Conservation (phyloP, 352 stramenopile species). For the Pythium sp. region DNA sequence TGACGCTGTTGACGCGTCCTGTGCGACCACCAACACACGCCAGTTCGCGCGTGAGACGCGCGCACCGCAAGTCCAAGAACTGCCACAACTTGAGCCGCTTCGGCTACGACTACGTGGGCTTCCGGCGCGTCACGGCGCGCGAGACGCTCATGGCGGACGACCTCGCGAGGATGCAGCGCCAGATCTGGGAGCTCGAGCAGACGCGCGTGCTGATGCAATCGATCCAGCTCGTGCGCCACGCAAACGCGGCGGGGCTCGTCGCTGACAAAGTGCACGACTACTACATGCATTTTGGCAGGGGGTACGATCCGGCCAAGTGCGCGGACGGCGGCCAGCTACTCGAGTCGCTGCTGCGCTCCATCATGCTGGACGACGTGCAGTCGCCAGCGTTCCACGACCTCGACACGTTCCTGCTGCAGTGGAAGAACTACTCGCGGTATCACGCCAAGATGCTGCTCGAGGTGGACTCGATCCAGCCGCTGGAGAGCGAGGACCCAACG, state of each 20-base stretch:
- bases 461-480: conserved; percentile 32
- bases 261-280: conserved; percentile 42
- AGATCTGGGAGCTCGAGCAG: conserved; percentile 46
- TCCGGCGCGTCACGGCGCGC: conserved; percentile 29
- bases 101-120: conserved; percentile 27
- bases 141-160: conserved; percentile 29
- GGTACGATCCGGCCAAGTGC: conserved; percentile 37
- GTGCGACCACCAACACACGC: neutral
- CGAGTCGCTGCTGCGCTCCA: conserved; percentile 40
- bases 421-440: conserved; percentile 62
- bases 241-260: conserved; percentile 39
- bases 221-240: conserved; percentile 37
- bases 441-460: conserved; percentile 40
- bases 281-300: conserved; percentile 43
- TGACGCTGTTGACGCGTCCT: neutral
- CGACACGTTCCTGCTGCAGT: conserved; percentile 54
- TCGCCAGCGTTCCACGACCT: conserved; percentile 45
- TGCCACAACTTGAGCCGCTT: conserved; percentile 38
- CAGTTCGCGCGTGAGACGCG: conserved; percentile 4
- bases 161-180: conserved; percentile 31
- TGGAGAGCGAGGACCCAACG: conserved; percentile 33
- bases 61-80: conserved; percentile 36
- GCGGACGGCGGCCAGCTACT: conserved; percentile 18
- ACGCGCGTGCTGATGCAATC: conserved; percentile 40
- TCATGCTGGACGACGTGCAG: conserved; percentile 50